These are phyloP conservation scores for Vigna reflexopilosa DNA, from an alignment of 306 rosid genomes.

Conservation along the genomic window DNA sequence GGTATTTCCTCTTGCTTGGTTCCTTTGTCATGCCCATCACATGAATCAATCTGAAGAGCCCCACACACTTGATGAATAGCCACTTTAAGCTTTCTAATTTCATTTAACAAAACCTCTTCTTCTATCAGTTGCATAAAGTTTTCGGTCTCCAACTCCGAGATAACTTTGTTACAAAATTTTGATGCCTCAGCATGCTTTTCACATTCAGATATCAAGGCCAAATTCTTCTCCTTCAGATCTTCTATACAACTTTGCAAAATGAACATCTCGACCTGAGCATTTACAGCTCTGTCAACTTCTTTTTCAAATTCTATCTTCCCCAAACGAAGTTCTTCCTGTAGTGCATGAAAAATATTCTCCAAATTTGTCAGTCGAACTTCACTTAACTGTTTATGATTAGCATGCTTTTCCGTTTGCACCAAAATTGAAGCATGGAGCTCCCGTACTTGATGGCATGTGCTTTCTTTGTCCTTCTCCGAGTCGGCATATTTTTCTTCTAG, in stretches of 20 bases:
- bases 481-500: slow-evolving; percentile 72
- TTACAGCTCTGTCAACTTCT: slow-evolving; percentile 80
- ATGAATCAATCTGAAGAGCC: slow-evolving; percentile 72
- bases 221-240: slow-evolving; percentile 84
- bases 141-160: slow-evolving; percentile 86
- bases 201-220: slow-evolving; percentile 64
- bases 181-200: slow-evolving; percentile 74
- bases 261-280: slow-evolving; percentile 89
- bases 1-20: slow-evolving; percentile 58
- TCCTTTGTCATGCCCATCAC: slow-evolving; percentile 51
- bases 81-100: slow-evolving; percentile 70
- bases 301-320: slow-evolving; percentile 83
- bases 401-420: slow-evolving; percentile 67
- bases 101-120: slow-evolving; percentile 74
- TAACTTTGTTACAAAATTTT: slow-evolving; percentile 68
- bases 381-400: slow-evolving; percentile 62
- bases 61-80: slow-evolving; percentile 66
- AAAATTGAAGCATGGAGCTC: slow-evolving; percentile 68
- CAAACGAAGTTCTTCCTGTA: slow-evolving; percentile 64
- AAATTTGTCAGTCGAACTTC: slow-evolving; percentile 68
- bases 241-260: slow-evolving; percentile 81
- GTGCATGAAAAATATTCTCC: slow-evolving; percentile 63
- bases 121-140: slow-evolving; percentile 91
- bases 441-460: slow-evolving; percentile 62
- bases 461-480: slow-evolving; percentile 75